phyloP scores from a whole-genome alignment of 108 stramenopile genomes.

The Parmales sp. region DNA sequence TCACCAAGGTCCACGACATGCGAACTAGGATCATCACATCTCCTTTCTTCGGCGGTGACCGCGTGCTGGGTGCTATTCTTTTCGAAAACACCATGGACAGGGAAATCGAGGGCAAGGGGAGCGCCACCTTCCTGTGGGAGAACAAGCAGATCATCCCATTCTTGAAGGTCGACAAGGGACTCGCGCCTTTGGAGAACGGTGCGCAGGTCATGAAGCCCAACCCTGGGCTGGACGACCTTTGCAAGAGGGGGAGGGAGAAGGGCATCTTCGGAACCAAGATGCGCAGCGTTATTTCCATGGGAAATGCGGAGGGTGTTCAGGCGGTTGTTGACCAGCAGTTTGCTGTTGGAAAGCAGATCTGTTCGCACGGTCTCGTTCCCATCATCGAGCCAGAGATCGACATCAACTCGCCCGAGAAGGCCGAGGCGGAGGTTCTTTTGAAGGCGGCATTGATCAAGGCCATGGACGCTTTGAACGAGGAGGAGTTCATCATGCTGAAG shows the following conservation, averaged over 20 bases:
- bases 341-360: constrained; percentile 53
- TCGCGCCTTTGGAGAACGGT: constrained; percentile 46
- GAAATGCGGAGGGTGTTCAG: constrained; percentile 50
- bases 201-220: constrained; percentile 73
- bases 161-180: constrained; percentile 64
- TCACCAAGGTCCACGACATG: constrained; percentile 61
- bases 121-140: constrained; percentile 58
- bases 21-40: constrained; percentile 56
- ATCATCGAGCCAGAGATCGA: constrained; percentile 73
- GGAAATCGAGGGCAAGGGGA: constrained; percentile 41
- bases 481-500: constrained; percentile 57
- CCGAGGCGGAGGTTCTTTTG: constrained; percentile 48
- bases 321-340: constrained; percentile 70
- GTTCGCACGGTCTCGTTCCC: constrained; percentile 47
- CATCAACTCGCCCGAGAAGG: constrained; percentile 50
- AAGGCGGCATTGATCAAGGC: constrained; percentile 40
- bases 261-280: constrained; percentile 73
- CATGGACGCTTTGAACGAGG: constrained; percentile 37
- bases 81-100: constrained; percentile 77
- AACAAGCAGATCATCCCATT: constrained; percentile 57
- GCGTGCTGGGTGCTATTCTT: constrained; percentile 56
- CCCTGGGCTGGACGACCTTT: constrained; percentile 39
- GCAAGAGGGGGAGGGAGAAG: constrained; percentile 35
- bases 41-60: constrained; percentile 52
- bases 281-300: constrained; percentile 50